Evolutionary conservation across 768 basidiomycete genomes (phyloP).

Genomic region (Kwoniella bestiolae): DNA sequence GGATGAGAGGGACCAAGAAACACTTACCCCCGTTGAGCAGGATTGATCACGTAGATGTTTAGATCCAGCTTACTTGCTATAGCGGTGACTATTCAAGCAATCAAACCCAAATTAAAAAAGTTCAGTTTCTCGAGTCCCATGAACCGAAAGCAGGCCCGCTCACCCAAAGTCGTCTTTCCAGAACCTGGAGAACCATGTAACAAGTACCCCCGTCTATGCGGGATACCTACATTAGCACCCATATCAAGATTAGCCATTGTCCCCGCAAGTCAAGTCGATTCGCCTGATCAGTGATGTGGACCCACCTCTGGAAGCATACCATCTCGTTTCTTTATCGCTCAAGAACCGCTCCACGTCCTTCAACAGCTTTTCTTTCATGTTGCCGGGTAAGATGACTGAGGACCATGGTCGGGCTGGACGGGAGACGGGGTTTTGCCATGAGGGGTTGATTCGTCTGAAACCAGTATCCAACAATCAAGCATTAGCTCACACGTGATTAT

Average conservation of each 20-base stretch:
- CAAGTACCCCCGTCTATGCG: conserved; percentile 49
- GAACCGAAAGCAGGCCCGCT: background rate
- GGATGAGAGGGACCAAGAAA: background rate
- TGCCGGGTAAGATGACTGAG: conserved; percentile 46
- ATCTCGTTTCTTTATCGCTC: conserved; percentile 32
- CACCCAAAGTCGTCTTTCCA: conserved; percentile 45
- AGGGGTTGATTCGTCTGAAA: conserved; percentile 19
- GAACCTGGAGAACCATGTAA: conserved; percentile 45
- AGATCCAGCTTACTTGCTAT: conserved; percentile 86
- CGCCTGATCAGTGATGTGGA: background rate
- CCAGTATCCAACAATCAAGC: background rate
- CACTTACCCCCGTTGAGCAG: conserved; percentile 47
- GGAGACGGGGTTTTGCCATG: conserved; percentile 37
- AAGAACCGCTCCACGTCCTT: conserved; percentile 49
- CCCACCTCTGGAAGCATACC: conserved; percentile 54
- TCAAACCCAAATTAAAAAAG: background rate
- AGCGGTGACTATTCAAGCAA: conserved; percentile 55
- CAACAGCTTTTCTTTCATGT: conserved; percentile 43
- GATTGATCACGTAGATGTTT: conserved; percentile 80
- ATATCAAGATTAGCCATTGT: background rate
- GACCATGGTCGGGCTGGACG: conserved; percentile 44
- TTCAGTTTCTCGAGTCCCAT: background rate
- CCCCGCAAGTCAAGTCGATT: too few species aligned
- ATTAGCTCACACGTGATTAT: too few species aligned
- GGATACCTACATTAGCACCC: conserved; percentile 40